phyloP scores from a whole-genome alignment of 805 yeast species.

The Saturnispora quitensis region DNA sequence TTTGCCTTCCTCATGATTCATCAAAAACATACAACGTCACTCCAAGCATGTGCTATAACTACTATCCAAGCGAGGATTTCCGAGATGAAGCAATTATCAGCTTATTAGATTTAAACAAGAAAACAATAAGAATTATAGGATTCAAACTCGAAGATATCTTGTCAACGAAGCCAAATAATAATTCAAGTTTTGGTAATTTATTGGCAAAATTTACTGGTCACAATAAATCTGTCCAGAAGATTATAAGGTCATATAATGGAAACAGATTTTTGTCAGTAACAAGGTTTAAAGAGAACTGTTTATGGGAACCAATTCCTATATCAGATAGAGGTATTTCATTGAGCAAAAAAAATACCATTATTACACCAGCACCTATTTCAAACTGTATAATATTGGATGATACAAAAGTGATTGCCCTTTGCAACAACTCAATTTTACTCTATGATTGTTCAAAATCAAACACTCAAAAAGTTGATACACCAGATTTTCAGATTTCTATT shows the following conservation, averaged over 20 bases:
- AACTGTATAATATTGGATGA: conserved; percentile 41
- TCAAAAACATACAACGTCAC: background rate
- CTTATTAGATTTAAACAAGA: conserved; percentile 28
- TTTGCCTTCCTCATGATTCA: conserved; percentile 26
- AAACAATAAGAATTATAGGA: conserved; percentile 28
- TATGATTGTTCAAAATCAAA: conserved; percentile 44
- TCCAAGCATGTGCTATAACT: conserved; percentile 3
- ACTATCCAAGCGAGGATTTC: conserved; percentile 1
- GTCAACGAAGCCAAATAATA: conserved; percentile 13
- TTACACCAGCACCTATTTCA: conserved; percentile 39
- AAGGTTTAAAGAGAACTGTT: conserved; percentile 50
- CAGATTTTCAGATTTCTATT: background rate
- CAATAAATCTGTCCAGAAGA: conserved; percentile 61
- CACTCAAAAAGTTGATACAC: background rate
- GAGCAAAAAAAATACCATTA: conserved; percentile 27
- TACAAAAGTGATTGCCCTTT: conserved; percentile 39
- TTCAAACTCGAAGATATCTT: conserved; percentile 25
- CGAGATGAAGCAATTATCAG: conserved; percentile 2
- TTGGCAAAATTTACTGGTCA: conserved; percentile 75
- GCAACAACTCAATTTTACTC: conserved; percentile 38
- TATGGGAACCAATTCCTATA: conserved; percentile 44
- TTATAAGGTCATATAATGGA: conserved; percentile 63
- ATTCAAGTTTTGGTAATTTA: conserved; percentile 23
- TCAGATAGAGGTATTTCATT: conserved; percentile 22
- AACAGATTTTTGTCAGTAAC: conserved; percentile 48